Conservation (phyloP, 257 asterid species). For the Pogostemon cablin region DNA sequence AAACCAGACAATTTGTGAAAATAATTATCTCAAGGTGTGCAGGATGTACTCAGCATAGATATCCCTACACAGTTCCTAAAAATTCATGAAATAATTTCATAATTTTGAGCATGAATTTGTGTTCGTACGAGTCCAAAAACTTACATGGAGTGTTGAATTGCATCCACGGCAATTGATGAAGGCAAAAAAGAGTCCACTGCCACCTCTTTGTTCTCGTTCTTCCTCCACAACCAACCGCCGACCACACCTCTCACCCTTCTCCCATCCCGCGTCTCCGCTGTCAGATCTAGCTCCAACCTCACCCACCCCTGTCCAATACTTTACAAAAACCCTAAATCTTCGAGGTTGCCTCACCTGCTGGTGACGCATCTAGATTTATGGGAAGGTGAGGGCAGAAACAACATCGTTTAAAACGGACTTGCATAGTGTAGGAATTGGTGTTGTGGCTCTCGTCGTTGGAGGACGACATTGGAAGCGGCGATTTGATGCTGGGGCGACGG, state of each 20-base stretch:
- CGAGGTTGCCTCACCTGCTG: too few species aligned
- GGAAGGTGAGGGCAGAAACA: too few species aligned
- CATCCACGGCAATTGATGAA: conserved; percentile 48
- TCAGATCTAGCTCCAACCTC: too few species aligned
- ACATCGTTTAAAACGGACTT: conserved; percentile 19
- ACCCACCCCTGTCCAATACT: too few species aligned
- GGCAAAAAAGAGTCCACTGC: conserved; percentile 66
- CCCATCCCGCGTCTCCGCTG: too few species aligned
- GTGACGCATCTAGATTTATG: too few species aligned
- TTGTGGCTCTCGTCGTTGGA: conserved; percentile 85
- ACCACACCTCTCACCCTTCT: too few species aligned
- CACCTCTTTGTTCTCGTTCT: conserved; percentile 76
- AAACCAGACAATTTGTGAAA: too few species aligned
- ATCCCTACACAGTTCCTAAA: conserved; percentile 50
- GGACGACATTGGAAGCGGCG: conserved; percentile 90
- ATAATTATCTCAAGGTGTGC: conserved; percentile 31
- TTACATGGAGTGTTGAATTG: conserved; percentile 71
- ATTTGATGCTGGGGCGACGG: conserved; percentile 62
- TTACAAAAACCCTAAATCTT: too few species aligned
- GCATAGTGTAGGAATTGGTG: conserved; percentile 81
- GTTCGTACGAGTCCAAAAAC: conserved; percentile 13
- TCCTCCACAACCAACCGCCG: conserved; percentile 18
- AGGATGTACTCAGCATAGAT: conserved; percentile 82
- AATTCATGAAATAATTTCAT: not conserved
- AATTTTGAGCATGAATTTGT: not conserved